These are phyloP conservation scores for Striga asiatica DNA, from an alignment of 257 asterid genomes.

Conservation along the genomic window DNA sequence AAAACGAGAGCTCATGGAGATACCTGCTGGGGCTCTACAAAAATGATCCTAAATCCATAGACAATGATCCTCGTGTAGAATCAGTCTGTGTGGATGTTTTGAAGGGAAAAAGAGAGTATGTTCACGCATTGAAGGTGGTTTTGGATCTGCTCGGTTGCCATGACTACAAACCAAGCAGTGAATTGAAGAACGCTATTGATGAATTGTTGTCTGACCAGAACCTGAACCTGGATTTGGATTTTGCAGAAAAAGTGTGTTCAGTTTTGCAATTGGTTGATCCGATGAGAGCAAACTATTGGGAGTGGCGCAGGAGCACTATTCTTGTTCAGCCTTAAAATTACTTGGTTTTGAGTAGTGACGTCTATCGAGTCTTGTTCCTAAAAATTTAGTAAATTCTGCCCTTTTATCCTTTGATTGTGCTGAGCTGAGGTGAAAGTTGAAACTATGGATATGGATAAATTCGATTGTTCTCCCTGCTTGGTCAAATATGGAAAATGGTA, in stretches of 20 bases:
- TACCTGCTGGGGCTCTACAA: slow-evolving; percentile 79
- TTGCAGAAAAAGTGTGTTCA: slow-evolving; percentile 36
- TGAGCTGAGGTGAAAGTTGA: too few relatives aligned
- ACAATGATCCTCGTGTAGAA: slow-evolving; percentile 51
- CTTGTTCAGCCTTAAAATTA: slow-evolving; percentile 14
- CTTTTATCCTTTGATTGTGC: too few relatives aligned
- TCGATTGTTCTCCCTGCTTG: too few relatives aligned
- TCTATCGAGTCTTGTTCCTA: too few relatives aligned
- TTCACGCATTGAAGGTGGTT: slow-evolving; percentile 63
- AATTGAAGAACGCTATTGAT: slow-evolving; percentile 42
- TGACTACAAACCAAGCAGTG: slow-evolving; percentile 40
- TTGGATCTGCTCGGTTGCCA: slow-evolving; percentile 62
- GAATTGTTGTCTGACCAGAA: slow-evolving; percentile 23
- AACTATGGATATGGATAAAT: too few relatives aligned
- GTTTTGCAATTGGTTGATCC: slow-evolving; percentile 61
- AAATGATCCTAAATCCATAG: slow-evolving; percentile 34
- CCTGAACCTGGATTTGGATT: slow-evolving; percentile 17
- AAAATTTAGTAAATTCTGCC: too few relatives aligned
- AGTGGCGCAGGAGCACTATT: slow-evolving; percentile 57
- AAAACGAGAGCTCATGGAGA: slow-evolving; percentile 92
- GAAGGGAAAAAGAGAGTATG: slow-evolving; percentile 26
- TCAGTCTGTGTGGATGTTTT: slow-evolving; percentile 61
- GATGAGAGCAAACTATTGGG: slow-evolving; percentile 74
- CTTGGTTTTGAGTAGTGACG: neutral
- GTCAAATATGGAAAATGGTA: too few relatives aligned